These are phyloP conservation scores for Viridothelium virens DNA, from an alignment of 495 filamentous ascomycete genomes.

Conservation along the genomic window DNA sequence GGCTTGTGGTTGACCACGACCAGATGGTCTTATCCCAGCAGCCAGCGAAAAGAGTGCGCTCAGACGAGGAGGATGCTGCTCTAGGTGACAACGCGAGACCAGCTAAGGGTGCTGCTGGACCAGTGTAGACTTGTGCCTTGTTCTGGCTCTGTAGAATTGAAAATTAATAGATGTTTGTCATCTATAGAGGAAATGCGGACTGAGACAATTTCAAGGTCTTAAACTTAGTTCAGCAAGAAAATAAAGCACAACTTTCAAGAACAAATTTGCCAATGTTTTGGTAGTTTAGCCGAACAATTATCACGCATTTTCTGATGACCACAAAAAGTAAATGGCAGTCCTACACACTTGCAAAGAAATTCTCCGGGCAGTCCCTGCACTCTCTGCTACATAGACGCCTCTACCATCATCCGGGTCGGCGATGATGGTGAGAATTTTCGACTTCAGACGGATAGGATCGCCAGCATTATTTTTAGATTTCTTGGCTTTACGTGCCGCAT, in stretches of 20 bases:
- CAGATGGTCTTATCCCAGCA: conserved; percentile 90
- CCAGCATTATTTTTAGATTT: conserved; percentile 82
- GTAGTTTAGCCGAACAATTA: neutral
- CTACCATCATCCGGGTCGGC: conserved; percentile 55
- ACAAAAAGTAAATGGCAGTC: conserved; percentile 16
- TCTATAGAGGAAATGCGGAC: neutral
- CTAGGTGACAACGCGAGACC: conserved; percentile 61
- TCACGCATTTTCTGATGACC: neutral
- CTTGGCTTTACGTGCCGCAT: conserved; percentile 59
- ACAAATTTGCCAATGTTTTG: neutral
- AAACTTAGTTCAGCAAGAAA: neutral
- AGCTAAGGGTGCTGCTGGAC: conserved; percentile 71
- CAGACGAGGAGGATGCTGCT: neutral
- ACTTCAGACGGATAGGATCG: conserved; percentile 67
- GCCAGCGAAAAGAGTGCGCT: conserved; percentile 64
- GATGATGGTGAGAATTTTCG: conserved; percentile 76
- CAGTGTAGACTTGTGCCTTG: conserved; percentile 47
- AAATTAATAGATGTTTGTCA: neutral
- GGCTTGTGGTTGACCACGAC: conserved; percentile 63
- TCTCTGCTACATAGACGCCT: conserved; percentile 71
- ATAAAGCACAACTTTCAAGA: no score
- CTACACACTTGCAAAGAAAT: conserved; percentile 69
- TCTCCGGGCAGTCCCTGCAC: conserved; percentile 64
- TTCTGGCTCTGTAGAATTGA: neutral
- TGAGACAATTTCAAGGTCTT: neutral